Base-by-base conservation (phyloP, 768 basidiomycete genomes). In the Tricholoma saponaceum region DNA sequence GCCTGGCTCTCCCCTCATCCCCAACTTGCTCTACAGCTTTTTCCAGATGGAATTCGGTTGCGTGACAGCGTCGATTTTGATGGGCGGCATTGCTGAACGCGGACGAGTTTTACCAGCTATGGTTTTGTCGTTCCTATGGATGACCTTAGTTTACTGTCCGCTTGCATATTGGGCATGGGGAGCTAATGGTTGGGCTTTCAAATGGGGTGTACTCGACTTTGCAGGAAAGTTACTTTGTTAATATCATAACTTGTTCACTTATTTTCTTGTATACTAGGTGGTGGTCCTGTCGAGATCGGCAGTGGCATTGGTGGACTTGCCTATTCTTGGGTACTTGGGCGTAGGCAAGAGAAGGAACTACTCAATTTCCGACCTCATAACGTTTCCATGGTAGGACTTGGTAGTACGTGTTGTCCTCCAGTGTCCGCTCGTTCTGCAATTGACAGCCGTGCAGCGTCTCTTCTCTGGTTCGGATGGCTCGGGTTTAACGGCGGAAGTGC, bases 401-500 rank as follows among this genome's bases (percentile, higher is more conserved):
- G 93, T 61, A 94, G 77, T 76, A 56, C 60, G 77, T 72, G 13
- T 47, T 20, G 54, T 30, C 22, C 30, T 32, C 22, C 14, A 10
- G 5, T 2, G 16, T 47, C 13, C 25, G 20, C 14, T 13, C 18
- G 23, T 50, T 47, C 10, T 35, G 13, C 14, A n/a, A 18, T 51
- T 41, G 33, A 58, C 32, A 52, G 35, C 6, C 26, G 37, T 56
- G 37, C 55, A 77, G 77, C 90, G 8, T 89, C 86, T 63, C 81
- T 94, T 61, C 84, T 93, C 54, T 93, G 89, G 90, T 89, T 95
- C 67, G 91, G 92, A 44, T 92, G 86, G 85, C 73, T 87, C 56
- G 90, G 89, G n/a, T 93, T 94, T 79, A 95, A 95, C 73, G 93
- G 90, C 50, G 93, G 93, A 23, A 90, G 87, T 56, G 89, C 92